A percentile compares a stretch with the other conserved stretches of the same genome.
These are phyloP conservation scores for Astraeus odoratus DNA, from an alignment of 768 basidiomycete species.

Conservation along the genomic window DNA sequence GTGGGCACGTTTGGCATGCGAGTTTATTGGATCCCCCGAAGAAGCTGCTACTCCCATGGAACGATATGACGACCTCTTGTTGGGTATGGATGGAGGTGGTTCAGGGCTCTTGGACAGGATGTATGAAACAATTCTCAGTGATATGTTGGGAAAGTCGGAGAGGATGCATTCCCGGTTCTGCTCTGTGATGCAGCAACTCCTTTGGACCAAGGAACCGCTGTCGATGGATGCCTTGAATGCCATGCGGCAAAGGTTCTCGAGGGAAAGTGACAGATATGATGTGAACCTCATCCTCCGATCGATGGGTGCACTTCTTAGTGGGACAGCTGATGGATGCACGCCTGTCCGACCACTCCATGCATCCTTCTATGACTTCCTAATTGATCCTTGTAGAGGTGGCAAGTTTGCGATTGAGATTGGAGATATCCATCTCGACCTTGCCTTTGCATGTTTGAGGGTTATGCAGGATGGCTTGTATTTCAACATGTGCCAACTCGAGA, in stretches of 20 bases:
- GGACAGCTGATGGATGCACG: background rate
- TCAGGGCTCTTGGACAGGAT: background rate
- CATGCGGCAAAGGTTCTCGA: background rate
- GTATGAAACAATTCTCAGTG: background rate
- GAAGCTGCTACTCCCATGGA: background rate
- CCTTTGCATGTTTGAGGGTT: slow-evolving; percentile 10
- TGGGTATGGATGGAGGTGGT: background rate
- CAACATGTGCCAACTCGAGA: slow-evolving; percentile 27
- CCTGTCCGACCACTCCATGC: slow-evolving; percentile 16
- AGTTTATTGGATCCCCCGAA: background rate
- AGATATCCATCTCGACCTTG: slow-evolving; percentile 11
- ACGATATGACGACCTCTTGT: background rate
- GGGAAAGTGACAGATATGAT: background rate
- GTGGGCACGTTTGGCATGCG: slow-evolving; percentile 2
- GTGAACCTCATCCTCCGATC: background rate
- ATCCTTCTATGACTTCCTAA: slow-evolving; percentile 24
- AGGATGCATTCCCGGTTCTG: background rate
- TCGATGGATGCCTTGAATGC: background rate
- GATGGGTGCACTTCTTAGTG: slow-evolving; percentile 6
- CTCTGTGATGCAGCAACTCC: slow-evolving; percentile 1
- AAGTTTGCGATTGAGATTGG: slow-evolving; percentile 3
- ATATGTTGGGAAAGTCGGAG: background rate
- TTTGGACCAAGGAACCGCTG: slow-evolving; percentile 1
- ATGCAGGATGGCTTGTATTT: slow-evolving; percentile 24
- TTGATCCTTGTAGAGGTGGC: background rate